Conservation (phyloP, 2,329 filamentous ascomycete species). For the Fusarium agapanthi region DNA sequence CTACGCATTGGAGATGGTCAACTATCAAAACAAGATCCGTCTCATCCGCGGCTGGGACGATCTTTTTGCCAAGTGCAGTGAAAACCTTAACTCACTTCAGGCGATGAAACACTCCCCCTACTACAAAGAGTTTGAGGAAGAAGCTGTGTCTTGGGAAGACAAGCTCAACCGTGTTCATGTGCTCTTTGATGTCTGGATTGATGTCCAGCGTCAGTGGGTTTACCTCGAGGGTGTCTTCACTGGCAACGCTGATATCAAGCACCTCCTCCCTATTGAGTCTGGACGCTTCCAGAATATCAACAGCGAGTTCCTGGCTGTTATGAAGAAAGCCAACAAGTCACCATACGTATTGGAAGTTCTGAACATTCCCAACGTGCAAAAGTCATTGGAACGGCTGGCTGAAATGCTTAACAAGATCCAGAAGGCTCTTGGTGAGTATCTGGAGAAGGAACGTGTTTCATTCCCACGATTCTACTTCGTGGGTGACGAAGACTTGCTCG, state of each 20-base stretch:
- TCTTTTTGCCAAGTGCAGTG: slow-evolving; percentile 96
- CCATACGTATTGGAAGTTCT: slow-evolving; percentile 96
- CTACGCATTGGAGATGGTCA: slow-evolving; percentile 92
- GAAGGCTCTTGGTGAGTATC: slow-evolving; percentile 96
- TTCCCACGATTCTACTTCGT: slow-evolving; percentile 99
- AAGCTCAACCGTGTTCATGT: slow-evolving; percentile 97
- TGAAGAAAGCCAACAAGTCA: slow-evolving; percentile 99
- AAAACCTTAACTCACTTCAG: slow-evolving; percentile 96
- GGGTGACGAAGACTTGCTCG: slow-evolving; percentile 95
- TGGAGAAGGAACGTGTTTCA: slow-evolving; percentile 95
- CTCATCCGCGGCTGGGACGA: slow-evolving; percentile 98
- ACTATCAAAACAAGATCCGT: slow-evolving; percentile 97
- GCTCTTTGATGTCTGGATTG: slow-evolving; percentile 99
- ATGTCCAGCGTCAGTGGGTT: slow-evolving; percentile 99
- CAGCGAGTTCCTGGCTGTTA: slow-evolving; percentile 96
- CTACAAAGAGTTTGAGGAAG: slow-evolving; percentile 99
- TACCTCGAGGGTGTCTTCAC: slow-evolving; percentile 99
- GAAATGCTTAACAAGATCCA: slow-evolving; percentile 99
- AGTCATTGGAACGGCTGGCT: slow-evolving; percentile 93
- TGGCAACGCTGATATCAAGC: slow-evolving; percentile 98
- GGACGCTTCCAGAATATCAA: slow-evolving; percentile 99
- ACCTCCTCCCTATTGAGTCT: slow-evolving; percentile 94
- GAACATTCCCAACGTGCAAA: slow-evolving; percentile 94
- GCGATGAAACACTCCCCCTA: slow-evolving; percentile 99
- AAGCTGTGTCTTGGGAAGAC: slow-evolving; percentile 96